Evolutionary conservation across 768 basidiomycete genomes (phyloP), one percentile per base, ranked within the genome.

Genomic region (Xanthoconium purpureum): DNA sequence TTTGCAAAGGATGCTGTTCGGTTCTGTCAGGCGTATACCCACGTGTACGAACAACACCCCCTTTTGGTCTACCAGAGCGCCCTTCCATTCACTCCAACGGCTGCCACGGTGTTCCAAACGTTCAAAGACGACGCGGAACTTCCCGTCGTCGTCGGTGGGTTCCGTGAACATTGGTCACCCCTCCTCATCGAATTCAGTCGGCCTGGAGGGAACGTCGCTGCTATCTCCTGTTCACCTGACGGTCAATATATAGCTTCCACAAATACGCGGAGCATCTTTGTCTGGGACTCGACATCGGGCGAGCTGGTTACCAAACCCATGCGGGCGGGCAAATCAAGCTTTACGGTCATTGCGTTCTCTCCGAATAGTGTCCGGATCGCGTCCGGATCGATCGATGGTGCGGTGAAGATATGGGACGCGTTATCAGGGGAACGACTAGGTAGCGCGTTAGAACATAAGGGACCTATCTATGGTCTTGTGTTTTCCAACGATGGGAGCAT

Each of bases 41-140:
- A 63, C 4, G 67, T 59, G 9, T 73, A 73, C 43, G 70, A 71
- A 55, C 69, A 69, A 20, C 70, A 71, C 43, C 70, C 70, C 5
- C 69, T 71, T 24, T 57, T 71, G 20, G 71, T 71, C 33, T 71
- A 71, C 57, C 60, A 62, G 24, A 62, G 66, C 17, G 70, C 70
- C 17, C 66, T 71, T 20, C 71, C 70, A 4, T 71, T 71, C 49
- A 60, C 70, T 38, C 70, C 70, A 4, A 71, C 57, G n/a, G 44
- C 60, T 12, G 59, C 66, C 10, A 44, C 54, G 9, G 43, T 73
- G 35, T 71, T 66, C 44, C 62, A 60, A 36, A 57, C 56, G 15
- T 71, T 71, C 60, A 67, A 70, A 40, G 56, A 63, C 1, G 67
- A 70, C 20, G 48, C 60, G 17, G 52, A 60, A 10, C 4, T 63